Conservation (phyloP, 306 rosid genomes). For the Gastrolobium villosum region DNA sequence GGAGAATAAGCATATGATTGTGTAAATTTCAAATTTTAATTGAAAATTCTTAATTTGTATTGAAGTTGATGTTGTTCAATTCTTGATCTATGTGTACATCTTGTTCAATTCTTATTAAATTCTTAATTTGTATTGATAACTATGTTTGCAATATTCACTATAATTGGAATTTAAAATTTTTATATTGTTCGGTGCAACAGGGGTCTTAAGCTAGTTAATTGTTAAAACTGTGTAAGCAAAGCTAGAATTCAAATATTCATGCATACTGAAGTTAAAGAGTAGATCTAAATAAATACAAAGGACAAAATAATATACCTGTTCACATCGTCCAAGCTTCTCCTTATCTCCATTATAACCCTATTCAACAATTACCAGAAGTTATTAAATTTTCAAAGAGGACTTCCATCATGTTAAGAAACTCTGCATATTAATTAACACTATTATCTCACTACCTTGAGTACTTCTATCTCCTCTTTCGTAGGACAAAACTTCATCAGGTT, state of each 20-base stretch:
- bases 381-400: conserved; percentile 40
- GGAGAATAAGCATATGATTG: not conserved
- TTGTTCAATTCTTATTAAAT: too few species aligned
- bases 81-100: too few species aligned
- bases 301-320: conserved; percentile 74
- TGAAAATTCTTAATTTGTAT: not conserved
- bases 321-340: conserved; percentile 92
- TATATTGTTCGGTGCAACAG: too few species aligned
- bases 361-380: conserved; percentile 46
- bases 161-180: too few species aligned
- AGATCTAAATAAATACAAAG: not conserved
- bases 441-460: conserved; percentile 74
- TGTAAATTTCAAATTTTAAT: not conserved
- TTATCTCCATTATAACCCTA: conserved; percentile 88
- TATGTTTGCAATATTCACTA: not conserved
- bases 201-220: not conserved
- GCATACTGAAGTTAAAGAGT: not conserved
- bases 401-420: conserved; percentile 37
- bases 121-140: too few species aligned
- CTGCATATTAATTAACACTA: conserved; percentile 37
- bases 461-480: conserved; percentile 90
- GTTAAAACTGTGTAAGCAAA: not conserved
- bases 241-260: not conserved
- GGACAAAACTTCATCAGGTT: conserved; percentile 96
- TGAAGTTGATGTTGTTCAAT: too few species aligned